Conservation (phyloP, 257 asterid species). For the Striga asiatica region DNA sequence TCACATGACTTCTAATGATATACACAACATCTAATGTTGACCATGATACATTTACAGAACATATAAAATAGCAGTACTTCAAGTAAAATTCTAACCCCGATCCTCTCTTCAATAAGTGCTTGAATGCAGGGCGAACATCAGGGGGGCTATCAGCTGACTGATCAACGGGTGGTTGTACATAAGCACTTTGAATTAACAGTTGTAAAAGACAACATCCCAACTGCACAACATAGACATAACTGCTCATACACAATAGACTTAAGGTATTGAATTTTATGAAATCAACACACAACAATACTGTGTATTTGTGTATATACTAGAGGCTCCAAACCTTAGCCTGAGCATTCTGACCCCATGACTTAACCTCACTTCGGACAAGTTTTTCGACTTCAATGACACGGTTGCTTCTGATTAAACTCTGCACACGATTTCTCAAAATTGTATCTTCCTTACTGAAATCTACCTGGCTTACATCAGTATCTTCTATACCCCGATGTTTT, state of each 20-base stretch:
- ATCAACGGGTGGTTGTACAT: conserved; percentile 66
- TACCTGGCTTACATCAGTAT: conserved; percentile 33
- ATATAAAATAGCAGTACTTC: background rate
- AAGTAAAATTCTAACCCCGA: conserved; percentile 44
- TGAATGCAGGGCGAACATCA: conserved; percentile 91
- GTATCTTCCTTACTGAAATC: conserved; percentile 37
- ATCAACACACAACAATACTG: background rate
- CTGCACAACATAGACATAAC: conserved; percentile 40
- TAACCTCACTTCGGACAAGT: conserved; percentile 66
- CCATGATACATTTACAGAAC: no score
- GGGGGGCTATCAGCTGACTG: conserved; percentile 81
- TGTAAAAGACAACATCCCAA: conserved; percentile 88
- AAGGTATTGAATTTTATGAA: no score
- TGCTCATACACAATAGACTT: conserved; percentile 9
- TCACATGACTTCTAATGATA: background rate
- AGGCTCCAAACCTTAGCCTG: conserved; percentile 74
- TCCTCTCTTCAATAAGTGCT: conserved; percentile 65
- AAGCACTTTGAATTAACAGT: conserved; percentile 74
- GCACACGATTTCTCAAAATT: conserved; percentile 55
- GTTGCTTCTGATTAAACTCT: conserved; percentile 56
- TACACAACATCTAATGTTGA: no score
- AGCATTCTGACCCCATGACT: conserved; percentile 69
- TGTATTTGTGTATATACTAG: conserved; percentile 8
- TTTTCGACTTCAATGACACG: conserved; percentile 57
- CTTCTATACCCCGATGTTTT: conserved; percentile 26